A percentile compares a stretch with the other conserved stretches of the same genome.
Evolutionary conservation across 1,284 basidiomycete species (phyloP).

Genomic region (Blastosporella zonata): DNA sequence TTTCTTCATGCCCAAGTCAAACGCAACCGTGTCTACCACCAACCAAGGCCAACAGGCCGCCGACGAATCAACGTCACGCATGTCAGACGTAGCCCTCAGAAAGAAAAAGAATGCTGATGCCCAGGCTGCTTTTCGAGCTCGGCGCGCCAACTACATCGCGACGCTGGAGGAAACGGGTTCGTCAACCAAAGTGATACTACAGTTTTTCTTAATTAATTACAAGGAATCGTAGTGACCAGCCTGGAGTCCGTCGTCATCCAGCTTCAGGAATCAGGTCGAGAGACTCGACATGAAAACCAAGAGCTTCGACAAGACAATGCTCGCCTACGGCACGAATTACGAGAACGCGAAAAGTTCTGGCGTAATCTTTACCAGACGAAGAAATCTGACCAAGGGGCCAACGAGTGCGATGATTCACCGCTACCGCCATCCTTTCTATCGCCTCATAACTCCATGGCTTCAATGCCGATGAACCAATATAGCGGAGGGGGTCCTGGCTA

Average conservation of each 20-base stretch:
- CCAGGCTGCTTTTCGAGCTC: constrained; percentile 67
- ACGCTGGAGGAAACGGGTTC: constrained; percentile 84
- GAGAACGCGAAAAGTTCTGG: constrained; percentile 72
- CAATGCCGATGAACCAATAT: constrained; percentile 38
- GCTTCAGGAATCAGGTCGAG: constrained; percentile 75
- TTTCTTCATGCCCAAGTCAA: constrained; percentile 46
- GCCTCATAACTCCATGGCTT: constrained; percentile 26
- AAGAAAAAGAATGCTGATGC: constrained; percentile 86
- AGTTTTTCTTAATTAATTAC: constrained; percentile 18
- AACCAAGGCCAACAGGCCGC: constrained; percentile 35
- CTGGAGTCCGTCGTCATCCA: constrained; percentile 78
- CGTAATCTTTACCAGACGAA: constrained; percentile 58
- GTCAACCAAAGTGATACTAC: constrained; percentile 19
- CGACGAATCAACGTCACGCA: constrained; percentile 30
- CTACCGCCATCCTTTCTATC: constrained; percentile 43
- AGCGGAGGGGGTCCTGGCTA: constrained; percentile 38
- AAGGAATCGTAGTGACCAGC: constrained; percentile 57
- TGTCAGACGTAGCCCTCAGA: constrained; percentile 63
- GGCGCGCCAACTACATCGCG: constrained; percentile 80
- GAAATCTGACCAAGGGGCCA: constrained; percentile 47
- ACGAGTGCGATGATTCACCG: constrained; percentile 55
- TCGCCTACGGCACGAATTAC: constrained; percentile 57
- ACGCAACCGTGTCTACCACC: constrained; percentile 32
- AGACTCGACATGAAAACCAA: constrained; percentile 53
- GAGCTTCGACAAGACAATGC: constrained; percentile 63